Evolutionary conservation across 805 yeast species (phyloP).

Genomic region (Citeromyces matritensis): DNA sequence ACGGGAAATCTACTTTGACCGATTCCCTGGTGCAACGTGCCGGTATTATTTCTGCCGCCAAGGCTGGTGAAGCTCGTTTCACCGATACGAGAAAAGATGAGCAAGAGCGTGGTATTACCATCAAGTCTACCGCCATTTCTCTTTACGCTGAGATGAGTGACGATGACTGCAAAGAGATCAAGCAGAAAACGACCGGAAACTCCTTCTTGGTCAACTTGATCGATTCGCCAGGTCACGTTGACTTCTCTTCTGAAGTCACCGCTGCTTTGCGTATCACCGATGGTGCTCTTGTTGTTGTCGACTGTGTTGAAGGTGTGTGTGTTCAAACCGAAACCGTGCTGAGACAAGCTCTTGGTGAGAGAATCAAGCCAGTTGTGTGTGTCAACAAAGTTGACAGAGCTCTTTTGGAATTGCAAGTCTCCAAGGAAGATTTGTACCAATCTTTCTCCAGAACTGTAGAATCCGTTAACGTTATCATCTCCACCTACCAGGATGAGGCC

Average conservation of each 20-base stretch:
- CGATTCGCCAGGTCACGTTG: constrained; percentile 99
- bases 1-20: constrained; percentile 98
- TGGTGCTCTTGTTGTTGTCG: constrained; percentile 99
- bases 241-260: constrained; percentile 98
- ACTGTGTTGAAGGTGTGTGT: constrained; percentile 99
- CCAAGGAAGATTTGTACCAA: constrained; percentile 98
- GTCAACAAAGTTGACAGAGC: constrained; percentile 99
- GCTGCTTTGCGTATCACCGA: constrained; percentile 99
- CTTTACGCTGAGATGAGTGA: constrained; percentile 79
- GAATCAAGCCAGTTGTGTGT: constrained; percentile 97
- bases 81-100: constrained; percentile 99
- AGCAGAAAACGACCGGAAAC: constrained; percentile 87
- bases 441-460: constrained; percentile 97
- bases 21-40: constrained; percentile 98
- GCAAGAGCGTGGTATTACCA: constrained; percentile 99
- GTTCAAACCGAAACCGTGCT: constrained; percentile 99
- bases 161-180: constrained; percentile 77
- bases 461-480: constrained; percentile 96
- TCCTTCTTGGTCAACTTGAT: constrained; percentile 94
- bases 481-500: constrained; percentile 82
- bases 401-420: constrained; percentile 93
- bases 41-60: constrained; percentile 98
- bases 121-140: constrained; percentile 97
- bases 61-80: constrained; percentile 99
- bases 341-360: constrained; percentile 98